Conservation (phyloP, 1,284 basidiomycete genomes). For the Ganoderma sp. region DNA sequence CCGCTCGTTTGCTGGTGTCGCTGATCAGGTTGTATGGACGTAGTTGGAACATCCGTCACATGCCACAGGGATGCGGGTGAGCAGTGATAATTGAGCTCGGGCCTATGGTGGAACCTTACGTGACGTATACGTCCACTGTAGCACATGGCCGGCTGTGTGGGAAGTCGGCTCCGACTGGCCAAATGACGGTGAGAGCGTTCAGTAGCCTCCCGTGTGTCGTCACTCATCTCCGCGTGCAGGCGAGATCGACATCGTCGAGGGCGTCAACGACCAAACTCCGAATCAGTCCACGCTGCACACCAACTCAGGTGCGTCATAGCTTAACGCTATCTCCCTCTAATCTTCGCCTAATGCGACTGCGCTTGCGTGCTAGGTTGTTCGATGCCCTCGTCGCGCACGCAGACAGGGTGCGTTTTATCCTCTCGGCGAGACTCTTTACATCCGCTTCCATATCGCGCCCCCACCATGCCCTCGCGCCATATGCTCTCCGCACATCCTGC, state of each 20-base stretch:
- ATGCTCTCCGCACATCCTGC: not conserved
- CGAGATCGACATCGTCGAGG: conserved; percentile 77
- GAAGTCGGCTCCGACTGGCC: conserved; percentile 46
- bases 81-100: conserved; percentile 33
- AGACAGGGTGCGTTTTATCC: conserved; percentile 55
- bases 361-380: conserved; percentile 53
- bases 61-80: conserved; percentile 71
- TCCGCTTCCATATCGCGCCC: not conserved
- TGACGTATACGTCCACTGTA: conserved; percentile 15
- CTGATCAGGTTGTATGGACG: not conserved
- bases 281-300: conserved; percentile 73
- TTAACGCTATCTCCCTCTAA: not conserved
- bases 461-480: not conserved
- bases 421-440: not conserved
- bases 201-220: not conserved
- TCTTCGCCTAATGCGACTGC: not conserved
- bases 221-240: conserved; percentile 43
- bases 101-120: not conserved
- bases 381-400: conserved; percentile 55
- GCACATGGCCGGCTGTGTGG: conserved; percentile 49
- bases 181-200: conserved; percentile 32
- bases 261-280: conserved; percentile 61
- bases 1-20: not conserved
- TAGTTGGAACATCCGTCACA: conserved; percentile 61
- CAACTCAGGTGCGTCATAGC: conserved; percentile 43